Evolutionary conservation across 495 filamentous ascomycete genomes (phyloP), one percentile per base, ranked within the genome.

Genomic region (Tuber aestivum): DNA sequence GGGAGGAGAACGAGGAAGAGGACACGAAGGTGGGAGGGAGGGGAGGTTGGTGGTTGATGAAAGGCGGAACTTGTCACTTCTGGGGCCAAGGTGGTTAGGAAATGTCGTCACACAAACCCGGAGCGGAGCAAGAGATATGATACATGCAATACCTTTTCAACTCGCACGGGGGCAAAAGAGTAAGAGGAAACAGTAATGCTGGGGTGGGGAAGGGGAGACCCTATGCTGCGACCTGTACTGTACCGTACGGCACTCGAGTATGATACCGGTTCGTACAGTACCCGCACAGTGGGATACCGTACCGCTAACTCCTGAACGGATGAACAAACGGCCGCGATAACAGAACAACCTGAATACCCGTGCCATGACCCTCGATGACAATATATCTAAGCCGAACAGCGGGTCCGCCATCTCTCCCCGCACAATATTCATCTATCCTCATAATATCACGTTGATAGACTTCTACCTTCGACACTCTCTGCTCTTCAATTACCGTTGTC

Each of bases 21-120:
- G 38, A 40, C 38, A 40, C 38, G 70, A 69, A n/a, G n/a, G n/a
- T n/a, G 14, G 70, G 70, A 10, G 70, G 61, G 23, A 35, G 41
- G 72, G 77, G 32, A 65, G 56, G 56, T 65, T 65, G 56, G 50
- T 27, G 50, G 50, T 61, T 61, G 56, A 65, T 18, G 56, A 65
- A 35, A 0, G 27, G 35, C 14, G 56, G 56, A 7, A 61, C 50
- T 48, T 48, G 20, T 23, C n/a, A 61, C 50, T 61, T 61, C 50
- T 32, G 27, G 27, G 56, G 56, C 27, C 16, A 35, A 65, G 56
- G 77, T 44, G 71, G 72, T 72, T 71, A 35, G 50, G 70, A 72
- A 77, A 79, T 79, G 78, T 79, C 78, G 78, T 79, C 78, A 79
- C 78, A 79, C 78, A 79, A 37, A 42, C 70, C 70, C 75, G 72